Evolutionary conservation across 2,329 filamentous ascomycete genomes (phyloP), one percentile per base, ranked within the genome.

Genomic region (Fusarium haematococcum): DNA sequence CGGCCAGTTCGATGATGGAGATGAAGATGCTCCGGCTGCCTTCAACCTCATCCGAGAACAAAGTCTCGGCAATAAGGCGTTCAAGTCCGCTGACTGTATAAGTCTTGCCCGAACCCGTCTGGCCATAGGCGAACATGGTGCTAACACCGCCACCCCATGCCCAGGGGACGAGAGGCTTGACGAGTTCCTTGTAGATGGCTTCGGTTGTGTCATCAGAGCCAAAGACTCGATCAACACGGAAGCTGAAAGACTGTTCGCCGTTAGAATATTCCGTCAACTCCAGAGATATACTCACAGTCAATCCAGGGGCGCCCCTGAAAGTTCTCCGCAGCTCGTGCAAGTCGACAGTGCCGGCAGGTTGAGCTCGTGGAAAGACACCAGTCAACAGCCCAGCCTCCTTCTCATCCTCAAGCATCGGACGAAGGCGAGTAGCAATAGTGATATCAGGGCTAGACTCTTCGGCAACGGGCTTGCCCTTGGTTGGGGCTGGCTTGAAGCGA

Each of bases 31-130:
- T 77, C 20, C 81, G 77, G 2, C 72, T 41, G 35, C 79, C 81
- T 5, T 75, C 68, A 0, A 80, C 71, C 1, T 59, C 63, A 4
- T 76, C 70, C 1, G 64, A 74, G 76, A 84, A 80, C 14, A 85
- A 54, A 0, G 82, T 79, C 41, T 81, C 78, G 3, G 83, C 83
- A 7, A 85, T 83, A 3, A 86, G 80, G 13, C 81, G 69, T 73
- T 87, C 83, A 0, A 88, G 76, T 3, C 79, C 79, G 63, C 80
- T 85, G 63, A 88, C 80, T 1, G 85, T 87, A 68, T 80, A 83
- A 1, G 85, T 87, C 76, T 87, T 87, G 14, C 86, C 86, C 2
- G 86, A 87, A 9, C 86, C 85, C 0, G 86, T 87, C 70, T 87
- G 86, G 11, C 86, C 85, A 50, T 87, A 87, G 37, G 84, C 85